These are phyloP conservation scores for Saprolegnia parasitica DNA, from an alignment of 352 stramenopile species.

Conservation along the genomic window DNA sequence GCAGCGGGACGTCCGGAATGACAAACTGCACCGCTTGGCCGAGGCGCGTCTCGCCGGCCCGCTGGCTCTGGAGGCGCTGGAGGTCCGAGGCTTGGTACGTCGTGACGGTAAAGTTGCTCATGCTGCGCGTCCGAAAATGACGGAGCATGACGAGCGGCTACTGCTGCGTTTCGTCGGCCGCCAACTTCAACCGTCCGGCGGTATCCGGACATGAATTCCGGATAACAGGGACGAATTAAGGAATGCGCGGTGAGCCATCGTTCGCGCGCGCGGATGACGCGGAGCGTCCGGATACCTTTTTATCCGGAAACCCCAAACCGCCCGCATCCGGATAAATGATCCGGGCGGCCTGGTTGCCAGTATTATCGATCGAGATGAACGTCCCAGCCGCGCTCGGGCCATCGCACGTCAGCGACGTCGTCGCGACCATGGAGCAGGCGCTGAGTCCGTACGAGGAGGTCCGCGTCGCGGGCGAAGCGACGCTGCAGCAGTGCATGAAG, in stretches of 20 bases:
- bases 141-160: too few species aligned
- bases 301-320: slow-evolving; percentile 2
- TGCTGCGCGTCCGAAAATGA: not conserved
- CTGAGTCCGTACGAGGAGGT: slow-evolving; percentile 6
- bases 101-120: slow-evolving; percentile 27
- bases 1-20: slow-evolving; percentile 17
- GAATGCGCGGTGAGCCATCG: too few species aligned
- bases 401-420: slow-evolving; percentile 12
- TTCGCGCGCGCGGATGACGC: too few species aligned
- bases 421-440: slow-evolving; percentile 27
- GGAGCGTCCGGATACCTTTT: not conserved
- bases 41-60: slow-evolving; percentile 21
- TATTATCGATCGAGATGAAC: slow-evolving; percentile 14
- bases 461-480: slow-evolving; percentile 20
- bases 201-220: not conserved
- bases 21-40: slow-evolving; percentile 25
- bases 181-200: not conserved
- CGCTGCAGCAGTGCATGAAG: slow-evolving; percentile 29
- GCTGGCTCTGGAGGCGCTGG: slow-evolving; percentile 27
- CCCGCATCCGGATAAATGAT: slow-evolving; percentile 11
- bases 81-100: slow-evolving; percentile 22
- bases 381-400: slow-evolving; percentile 15
- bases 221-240: not conserved
- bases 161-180: not conserved
- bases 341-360: not conserved